Evolutionary conservation across 179 eudicot species (phyloP).

Genomic region (Nepenthes alata): DNA sequence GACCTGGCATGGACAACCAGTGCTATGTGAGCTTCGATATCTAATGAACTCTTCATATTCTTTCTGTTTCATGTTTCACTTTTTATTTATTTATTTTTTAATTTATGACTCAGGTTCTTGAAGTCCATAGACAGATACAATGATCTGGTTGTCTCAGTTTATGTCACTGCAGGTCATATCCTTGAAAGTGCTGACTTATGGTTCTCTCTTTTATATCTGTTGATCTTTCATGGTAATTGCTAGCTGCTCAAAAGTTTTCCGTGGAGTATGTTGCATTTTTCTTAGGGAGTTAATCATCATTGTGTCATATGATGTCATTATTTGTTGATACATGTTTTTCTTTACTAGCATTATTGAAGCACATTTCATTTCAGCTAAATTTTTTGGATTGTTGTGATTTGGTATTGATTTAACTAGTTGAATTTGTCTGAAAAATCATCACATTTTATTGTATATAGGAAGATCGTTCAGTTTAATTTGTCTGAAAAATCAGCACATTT

Average conservation of each 20-base stretch:
- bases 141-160: constrained; percentile 87
- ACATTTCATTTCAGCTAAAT: no score
- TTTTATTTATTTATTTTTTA: constrained; percentile 6
- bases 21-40: constrained; percentile 59
- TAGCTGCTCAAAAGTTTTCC: not conserved
- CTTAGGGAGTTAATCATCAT: no score
- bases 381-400: no score
- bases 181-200: constrained; percentile 19
- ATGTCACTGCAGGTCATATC: constrained; percentile 99
- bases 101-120: constrained; percentile 53
- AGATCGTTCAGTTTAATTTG: no score
- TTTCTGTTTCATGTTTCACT: not conserved
- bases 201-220: not conserved
- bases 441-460: no score
- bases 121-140: constrained; percentile 93
- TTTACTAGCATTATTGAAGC: no score
- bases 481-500: no score
- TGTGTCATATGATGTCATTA: no score
- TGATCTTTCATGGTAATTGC: not conserved
- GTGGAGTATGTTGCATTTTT: not conserved
- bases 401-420: no score
- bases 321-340: no score
- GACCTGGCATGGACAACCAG: constrained; percentile 96
- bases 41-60: not conserved
- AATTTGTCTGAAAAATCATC: not conserved